Evolutionary conservation across 2,329 filamentous ascomycete genomes (phyloP), one percentile per base, ranked within the genome.

Genomic region (Phialophora tarda): DNA sequence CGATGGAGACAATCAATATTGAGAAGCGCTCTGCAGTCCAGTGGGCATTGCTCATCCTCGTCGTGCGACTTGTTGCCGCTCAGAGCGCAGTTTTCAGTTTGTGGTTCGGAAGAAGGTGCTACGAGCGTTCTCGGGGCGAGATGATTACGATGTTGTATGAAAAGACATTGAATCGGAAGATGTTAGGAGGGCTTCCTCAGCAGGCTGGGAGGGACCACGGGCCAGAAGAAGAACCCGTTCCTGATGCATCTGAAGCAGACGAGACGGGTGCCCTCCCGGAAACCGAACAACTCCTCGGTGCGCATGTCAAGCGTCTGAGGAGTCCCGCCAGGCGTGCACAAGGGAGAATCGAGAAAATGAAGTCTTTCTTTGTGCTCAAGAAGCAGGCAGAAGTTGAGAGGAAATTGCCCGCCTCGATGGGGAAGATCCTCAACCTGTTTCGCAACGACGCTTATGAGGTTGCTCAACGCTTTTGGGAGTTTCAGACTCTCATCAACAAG

Each of bases 381-480:
- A 72, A 75, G 10, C 67, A 69, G 62, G 75, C 73, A 3, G 24
- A 47, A 67, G 44, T 64, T 44, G 59, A 58, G 62, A 10, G 74
- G 72, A 65, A 74, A 53, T 83, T 84, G 63, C 86, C 90, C 1
- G 92, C 93, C 0, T 92, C 91, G 0, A 94, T 93, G 78, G 93
- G 93, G 7, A 96, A 96, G 75, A 95, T 97, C 59, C 85, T 97
- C 67, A 97, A 96, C 73, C 79, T 97, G 1, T 91, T 96, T 82
- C 88, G 92, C 44, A 83, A 83, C 65, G 91, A 95, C 75, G 91
- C 90, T 0, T 95, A 94, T 74, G 90, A 93, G 75, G 87, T 94
- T 47, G 86, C 91, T 2, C 91, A 94, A 73, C 77, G 81, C 51
- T 95, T 97, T 73, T 97, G 93, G 93, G 93, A 97, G 67, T 91